A percentile compares a stretch with the other conserved stretches of the same genome.
Evolutionary conservation across 139 green algal genomes (phyloP).

Genomic region (Deuterostichococcus epilithicus): DNA sequence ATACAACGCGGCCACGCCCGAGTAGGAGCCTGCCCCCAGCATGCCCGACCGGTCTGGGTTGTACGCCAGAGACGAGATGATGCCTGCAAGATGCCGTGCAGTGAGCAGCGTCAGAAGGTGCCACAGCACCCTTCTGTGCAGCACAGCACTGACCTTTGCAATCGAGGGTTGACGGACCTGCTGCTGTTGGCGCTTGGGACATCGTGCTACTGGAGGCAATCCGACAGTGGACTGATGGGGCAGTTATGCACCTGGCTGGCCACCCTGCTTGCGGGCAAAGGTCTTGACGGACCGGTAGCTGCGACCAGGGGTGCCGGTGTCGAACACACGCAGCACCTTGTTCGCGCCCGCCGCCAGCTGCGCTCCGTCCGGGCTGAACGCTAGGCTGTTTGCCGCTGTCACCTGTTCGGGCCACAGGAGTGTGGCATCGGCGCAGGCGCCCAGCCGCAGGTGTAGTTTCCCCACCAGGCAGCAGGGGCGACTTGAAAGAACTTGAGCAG

Average conservation of each 20-base stretch:
- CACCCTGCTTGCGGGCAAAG: conserved; percentile 33
- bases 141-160: background rate
- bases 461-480: too few species aligned
- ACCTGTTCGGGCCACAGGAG: too few species aligned
- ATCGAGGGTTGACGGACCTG: background rate
- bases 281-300: conserved; percentile 51
- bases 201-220: background rate
- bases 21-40: conserved; percentile 78
- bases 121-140: background rate
- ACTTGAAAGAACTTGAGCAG: too few species aligned
- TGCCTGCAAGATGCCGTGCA: conserved; percentile 49
- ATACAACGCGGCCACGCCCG: conserved; percentile 56
- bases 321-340: conserved; percentile 56
- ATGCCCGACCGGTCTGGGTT: conserved; percentile 45
- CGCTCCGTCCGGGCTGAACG: conserved; percentile 56
- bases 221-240: conserved; percentile 3
- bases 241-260: conserved; percentile 21
- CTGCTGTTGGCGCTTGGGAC: background rate
- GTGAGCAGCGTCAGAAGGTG: background rate
- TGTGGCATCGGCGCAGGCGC: too few species aligned
- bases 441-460: too few species aligned
- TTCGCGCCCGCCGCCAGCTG: conserved; percentile 64
- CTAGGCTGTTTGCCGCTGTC: conserved; percentile 63
- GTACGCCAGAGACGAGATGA: conserved; percentile 80
- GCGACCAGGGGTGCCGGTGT: conserved; percentile 63